phyloP scores from a whole-genome alignment of 805 yeast species.

The Barnettozyma pratensis region DNA sequence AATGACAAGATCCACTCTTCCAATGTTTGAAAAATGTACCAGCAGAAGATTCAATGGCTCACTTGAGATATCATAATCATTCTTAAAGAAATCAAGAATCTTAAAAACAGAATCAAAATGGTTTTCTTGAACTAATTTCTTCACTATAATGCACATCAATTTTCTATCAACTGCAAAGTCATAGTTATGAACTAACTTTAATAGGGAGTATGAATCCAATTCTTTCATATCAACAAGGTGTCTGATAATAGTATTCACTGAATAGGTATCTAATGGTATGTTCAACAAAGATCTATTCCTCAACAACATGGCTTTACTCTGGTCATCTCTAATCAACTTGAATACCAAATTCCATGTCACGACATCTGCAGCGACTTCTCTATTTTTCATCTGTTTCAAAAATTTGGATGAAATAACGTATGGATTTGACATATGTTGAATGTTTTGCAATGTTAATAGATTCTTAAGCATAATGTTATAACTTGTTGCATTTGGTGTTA shows the following conservation, averaged over 20 bases:
- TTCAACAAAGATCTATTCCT: conserved; percentile 27
- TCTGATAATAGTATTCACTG: conserved; percentile 24
- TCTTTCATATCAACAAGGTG: conserved; percentile 15
- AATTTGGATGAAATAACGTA: conserved; percentile 25
- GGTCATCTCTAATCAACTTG: conserved; percentile 28
- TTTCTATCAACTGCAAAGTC: conserved; percentile 24
- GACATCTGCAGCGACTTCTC: conserved; percentile 28
- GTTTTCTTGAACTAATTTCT: conserved; percentile 23
- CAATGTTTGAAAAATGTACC: conserved; percentile 26
- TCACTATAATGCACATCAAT: conserved; percentile 23
- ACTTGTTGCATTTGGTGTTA: conserved; percentile 32
- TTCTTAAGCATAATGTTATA: conserved; percentile 33
- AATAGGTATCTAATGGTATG: conserved; percentile 28
- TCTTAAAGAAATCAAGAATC: conserved; percentile 13
- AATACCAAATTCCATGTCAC: conserved; percentile 35
- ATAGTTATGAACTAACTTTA: conserved; percentile 10
- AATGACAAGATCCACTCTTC: conserved; percentile 32
- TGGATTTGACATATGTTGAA: conserved; percentile 26
- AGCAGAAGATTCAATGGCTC: conserved; percentile 28
- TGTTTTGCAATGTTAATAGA: conserved; percentile 24
- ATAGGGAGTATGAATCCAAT: conserved; percentile 10
- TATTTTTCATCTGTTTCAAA: conserved; percentile 28
- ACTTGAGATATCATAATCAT: conserved; percentile 11
- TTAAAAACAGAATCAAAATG: conserved; percentile 28
- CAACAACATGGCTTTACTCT: conserved; percentile 28